Conservation (phyloP, 1,284 basidiomycete genomes). For the Bondarzewia mesenterica region DNA sequence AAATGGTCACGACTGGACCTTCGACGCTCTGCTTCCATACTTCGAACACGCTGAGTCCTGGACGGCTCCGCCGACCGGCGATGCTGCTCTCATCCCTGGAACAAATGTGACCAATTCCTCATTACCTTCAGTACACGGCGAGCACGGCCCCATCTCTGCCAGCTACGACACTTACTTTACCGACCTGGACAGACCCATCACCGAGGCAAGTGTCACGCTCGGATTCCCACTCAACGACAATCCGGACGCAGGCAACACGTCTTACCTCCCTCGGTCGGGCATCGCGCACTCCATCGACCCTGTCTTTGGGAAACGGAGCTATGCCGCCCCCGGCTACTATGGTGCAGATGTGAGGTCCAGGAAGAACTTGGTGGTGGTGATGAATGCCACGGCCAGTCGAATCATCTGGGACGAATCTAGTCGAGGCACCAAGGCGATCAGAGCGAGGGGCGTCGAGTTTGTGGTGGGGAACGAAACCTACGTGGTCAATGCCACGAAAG, state of each 20-base stretch:
- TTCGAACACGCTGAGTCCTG: conserved; percentile 10
- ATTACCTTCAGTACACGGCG: conserved; percentile 6
- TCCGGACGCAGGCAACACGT: conserved; percentile 9
- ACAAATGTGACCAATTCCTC: conserved; percentile 1
- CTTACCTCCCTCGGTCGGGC: conserved; percentile 10
- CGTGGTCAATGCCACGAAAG: conserved; percentile 6
- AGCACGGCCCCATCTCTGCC: conserved; percentile 7
- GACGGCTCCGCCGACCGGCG: conserved; percentile 2
- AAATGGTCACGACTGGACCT: conserved; percentile 12
- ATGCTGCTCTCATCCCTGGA: conserved; percentile 4
- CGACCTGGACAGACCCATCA: conserved; percentile 11
- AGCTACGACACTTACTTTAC: conserved; percentile 11
- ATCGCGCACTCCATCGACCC: conserved; percentile 10
- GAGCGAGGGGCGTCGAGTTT: conserved; percentile 10
- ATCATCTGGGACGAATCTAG: conserved; percentile 5
- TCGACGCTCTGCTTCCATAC: conserved; percentile 10
- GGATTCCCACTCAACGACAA: conserved; percentile 9
- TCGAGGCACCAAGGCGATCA: conserved; percentile 1
- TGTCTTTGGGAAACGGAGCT: conserved; percentile 9
- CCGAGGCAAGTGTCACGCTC: conserved; percentile 6
- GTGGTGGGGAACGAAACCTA: conserved; percentile 6
- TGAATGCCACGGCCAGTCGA: conserved; percentile 8
- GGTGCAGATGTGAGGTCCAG: conserved; percentile 1
- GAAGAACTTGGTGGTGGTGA: conserved; percentile 7
- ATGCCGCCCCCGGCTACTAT: conserved; percentile 12